Evolutionary conservation across 2,329 filamentous ascomycete species (phyloP).

Genomic region (Simplicillium sp.): DNA sequence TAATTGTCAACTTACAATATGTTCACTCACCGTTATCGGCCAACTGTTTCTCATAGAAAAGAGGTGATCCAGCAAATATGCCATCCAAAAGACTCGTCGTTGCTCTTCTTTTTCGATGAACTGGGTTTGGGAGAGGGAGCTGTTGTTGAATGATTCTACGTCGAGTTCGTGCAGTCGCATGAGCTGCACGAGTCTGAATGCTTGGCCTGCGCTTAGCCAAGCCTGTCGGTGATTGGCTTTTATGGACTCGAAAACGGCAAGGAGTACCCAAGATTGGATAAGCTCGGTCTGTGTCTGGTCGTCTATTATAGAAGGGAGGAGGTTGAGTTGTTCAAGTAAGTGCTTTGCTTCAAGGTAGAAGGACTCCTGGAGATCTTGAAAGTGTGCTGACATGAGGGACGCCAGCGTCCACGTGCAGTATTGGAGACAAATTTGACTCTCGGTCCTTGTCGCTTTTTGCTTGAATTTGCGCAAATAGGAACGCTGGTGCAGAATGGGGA

Average conservation of each 20-base stretch:
- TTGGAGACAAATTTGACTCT: slow-evolving; percentile 15
- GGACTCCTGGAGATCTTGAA: slow-evolving; percentile 8
- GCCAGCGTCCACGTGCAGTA: slow-evolving; percentile 26
- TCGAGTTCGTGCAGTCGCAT: slow-evolving; percentile 25
- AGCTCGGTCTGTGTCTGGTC: slow-evolving; percentile 14
- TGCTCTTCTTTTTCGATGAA: slow-evolving; percentile 22
- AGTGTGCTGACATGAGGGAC: slow-evolving; percentile 20
- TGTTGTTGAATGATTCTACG: slow-evolving; percentile 4
- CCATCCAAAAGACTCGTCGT: slow-evolving; percentile 28
- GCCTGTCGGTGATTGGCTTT: slow-evolving; percentile 19
- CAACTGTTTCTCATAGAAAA: slow-evolving; percentile 19
- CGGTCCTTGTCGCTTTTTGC: not conserved
- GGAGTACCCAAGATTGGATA: slow-evolving; percentile 24
- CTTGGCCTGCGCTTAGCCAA: slow-evolving; percentile 25
- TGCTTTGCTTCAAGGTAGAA: slow-evolving; percentile 7
- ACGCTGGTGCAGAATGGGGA: slow-evolving; percentile 10
- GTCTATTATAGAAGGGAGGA: slow-evolving; percentile 2
- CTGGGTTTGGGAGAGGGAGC: not conserved
- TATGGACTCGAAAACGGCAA: slow-evolving; percentile 26
- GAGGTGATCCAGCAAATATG: slow-evolving; percentile 25
- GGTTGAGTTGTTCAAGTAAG: slow-evolving; percentile 4
- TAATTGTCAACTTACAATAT: slow-evolving; percentile 5
- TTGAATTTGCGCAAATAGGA: slow-evolving; percentile 9
- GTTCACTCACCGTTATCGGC: slow-evolving; percentile 21
- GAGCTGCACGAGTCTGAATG: slow-evolving; percentile 24